Conservation (phyloP, 1,139 yeast genomes). For the Wickerhamiella infanticola region DNA sequence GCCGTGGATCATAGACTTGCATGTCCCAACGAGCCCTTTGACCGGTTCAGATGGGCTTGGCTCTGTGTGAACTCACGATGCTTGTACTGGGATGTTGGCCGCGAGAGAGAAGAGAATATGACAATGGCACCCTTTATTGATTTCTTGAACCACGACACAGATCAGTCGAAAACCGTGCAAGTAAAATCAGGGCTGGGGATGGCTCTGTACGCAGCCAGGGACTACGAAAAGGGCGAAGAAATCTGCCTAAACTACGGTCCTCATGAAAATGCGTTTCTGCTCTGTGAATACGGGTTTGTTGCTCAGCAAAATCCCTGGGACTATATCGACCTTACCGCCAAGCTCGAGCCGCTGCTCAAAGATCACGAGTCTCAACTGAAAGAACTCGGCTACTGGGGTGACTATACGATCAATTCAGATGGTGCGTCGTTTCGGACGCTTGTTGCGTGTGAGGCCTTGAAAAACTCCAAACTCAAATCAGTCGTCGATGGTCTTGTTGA, state of each 20-base stretch:
- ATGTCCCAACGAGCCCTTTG: slow-evolving; percentile 8
- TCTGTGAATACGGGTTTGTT: slow-evolving; percentile 78
- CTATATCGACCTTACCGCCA: slow-evolving; percentile 43
- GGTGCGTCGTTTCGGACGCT: slow-evolving; percentile 58
- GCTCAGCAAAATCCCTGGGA: slow-evolving; percentile 50
- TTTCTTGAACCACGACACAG: slow-evolving; percentile 51
- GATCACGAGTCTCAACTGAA: slow-evolving; percentile 35
- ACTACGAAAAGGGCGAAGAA: slow-evolving; percentile 37
- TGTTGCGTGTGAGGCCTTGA: slow-evolving; percentile 50
- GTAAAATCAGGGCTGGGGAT: slow-evolving; percentile 32
- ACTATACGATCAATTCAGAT: slow-evolving; percentile 44
- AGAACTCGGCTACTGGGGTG: slow-evolving; percentile 45
- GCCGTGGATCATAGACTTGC: slow-evolving; percentile 17
- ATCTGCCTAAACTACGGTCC: slow-evolving; percentile 70
- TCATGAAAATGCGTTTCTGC: slow-evolving; percentile 64
- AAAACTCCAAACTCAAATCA: slow-evolving; percentile 3
- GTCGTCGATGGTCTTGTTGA: slow-evolving; percentile 7
- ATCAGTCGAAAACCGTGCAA: slow-evolving; percentile 28
- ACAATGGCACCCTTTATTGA: slow-evolving; percentile 90
- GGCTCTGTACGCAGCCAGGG: slow-evolving; percentile 28
- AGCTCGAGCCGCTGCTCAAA: slow-evolving; percentile 20
- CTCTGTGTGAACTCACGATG: slow-evolving; percentile 84
- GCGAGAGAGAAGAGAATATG: slow-evolving; percentile 43
- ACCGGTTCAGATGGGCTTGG: slow-evolving; percentile 53
- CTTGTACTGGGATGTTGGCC: slow-evolving; percentile 56